Conservation (phyloP, 1,139 yeast species). For the Blastobotrys aristatus region DNA sequence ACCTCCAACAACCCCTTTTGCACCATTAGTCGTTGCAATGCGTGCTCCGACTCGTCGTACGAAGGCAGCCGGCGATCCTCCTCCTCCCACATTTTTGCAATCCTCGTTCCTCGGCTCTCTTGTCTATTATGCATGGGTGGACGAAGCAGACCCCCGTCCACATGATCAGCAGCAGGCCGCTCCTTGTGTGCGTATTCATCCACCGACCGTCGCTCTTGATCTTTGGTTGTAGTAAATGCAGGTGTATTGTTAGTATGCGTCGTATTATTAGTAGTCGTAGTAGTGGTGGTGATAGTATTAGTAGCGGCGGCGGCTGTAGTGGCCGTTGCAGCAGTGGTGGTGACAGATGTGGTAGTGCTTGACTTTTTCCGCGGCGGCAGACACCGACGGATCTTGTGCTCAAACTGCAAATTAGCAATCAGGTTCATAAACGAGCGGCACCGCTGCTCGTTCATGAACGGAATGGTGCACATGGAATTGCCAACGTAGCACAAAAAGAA, state of each 20-base stretch:
- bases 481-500: conserved; percentile 25
- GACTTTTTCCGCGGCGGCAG: conserved; percentile 26
- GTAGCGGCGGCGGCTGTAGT: not conserved
- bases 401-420: conserved; percentile 31
- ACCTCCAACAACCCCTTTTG: conserved; percentile 22
- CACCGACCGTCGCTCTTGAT: not conserved
- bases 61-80: conserved; percentile 28
- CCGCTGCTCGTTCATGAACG: conserved; percentile 27
- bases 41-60: conserved; percentile 28
- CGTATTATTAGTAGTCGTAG: not conserved
- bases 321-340: not conserved
- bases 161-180: not conserved
- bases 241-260: not conserved
- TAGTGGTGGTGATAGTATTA: not conserved
- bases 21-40: conserved; percentile 25
- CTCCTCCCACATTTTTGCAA: conserved; percentile 21
- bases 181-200: too few relatives aligned
- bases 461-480: conserved; percentile 26
- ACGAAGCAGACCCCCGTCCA: not conserved
- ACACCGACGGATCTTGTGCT: conserved; percentile 30
- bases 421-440: conserved; percentile 29
- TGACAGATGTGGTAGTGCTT: not conserved
- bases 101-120: not conserved
- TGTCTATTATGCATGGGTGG: conserved; percentile 7
- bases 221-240: not conserved